These are phyloP conservation scores for Falciphora oryzae DNA, from an alignment of 2,329 filamentous ascomycete species.

Conservation along the genomic window DNA sequence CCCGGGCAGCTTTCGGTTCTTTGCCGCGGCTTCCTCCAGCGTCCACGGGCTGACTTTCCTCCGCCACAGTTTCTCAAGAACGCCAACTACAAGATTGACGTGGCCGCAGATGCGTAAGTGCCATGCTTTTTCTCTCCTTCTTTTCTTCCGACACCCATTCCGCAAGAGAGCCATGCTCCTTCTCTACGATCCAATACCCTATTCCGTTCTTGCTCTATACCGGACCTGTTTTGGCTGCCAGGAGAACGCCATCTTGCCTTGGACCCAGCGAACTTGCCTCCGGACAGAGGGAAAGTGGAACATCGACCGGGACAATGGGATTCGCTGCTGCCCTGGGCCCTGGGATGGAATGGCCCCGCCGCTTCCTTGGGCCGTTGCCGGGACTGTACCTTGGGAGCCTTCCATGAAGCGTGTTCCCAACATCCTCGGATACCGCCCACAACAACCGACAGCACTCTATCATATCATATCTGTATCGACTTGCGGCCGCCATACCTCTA, in stretches of 20 bases:
- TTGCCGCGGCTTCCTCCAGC: no score
- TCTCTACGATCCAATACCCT: no score
- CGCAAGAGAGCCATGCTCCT: neutral
- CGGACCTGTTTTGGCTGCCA: no score
- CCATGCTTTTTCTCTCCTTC: constrained; percentile 15
- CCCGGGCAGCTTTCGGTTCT: no score
- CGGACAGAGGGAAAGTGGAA: neutral
- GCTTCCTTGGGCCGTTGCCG: neutral
- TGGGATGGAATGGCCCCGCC: neutral
- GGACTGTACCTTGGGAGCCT: neutral
- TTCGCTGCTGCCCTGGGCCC: neutral
- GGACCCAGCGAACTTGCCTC: neutral
- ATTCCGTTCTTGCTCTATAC: neutral
- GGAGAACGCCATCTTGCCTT: no score
- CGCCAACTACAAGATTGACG: constrained; percentile 44
- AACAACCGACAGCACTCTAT: neutral
- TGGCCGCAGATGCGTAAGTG: constrained; percentile 55
- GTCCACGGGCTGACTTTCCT: neutral
- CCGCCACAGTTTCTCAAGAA: constrained; percentile 40
- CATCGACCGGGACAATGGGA: neutral
- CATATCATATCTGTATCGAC: neutral
- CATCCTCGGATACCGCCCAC: neutral
- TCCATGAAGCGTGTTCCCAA: neutral
- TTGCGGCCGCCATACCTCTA: no score
- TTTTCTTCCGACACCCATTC: constrained; percentile 17